phyloP scores from a whole-genome alignment of 805 yeast genomes.

The Wickerhamomyces chambardii region DNA sequence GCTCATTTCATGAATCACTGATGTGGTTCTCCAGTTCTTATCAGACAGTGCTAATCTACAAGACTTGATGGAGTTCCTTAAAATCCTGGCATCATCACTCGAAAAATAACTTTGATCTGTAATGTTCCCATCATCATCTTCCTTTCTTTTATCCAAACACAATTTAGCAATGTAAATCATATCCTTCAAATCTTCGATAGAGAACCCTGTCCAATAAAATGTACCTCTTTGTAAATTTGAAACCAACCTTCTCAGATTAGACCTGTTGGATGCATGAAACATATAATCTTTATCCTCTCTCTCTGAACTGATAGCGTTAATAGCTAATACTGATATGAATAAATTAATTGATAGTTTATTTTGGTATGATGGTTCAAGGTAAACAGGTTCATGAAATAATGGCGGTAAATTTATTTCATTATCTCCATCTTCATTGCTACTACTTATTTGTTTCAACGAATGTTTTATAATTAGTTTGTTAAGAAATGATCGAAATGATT shows the following conservation, averaged over 20 bases:
- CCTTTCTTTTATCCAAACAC: constrained; percentile 29
- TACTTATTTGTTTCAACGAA: constrained; percentile 38
- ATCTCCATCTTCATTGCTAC: too few relatives aligned
- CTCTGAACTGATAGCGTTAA: constrained; percentile 68
- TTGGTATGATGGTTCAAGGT: constrained; percentile 52
- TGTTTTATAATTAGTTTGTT: constrained; percentile 49
- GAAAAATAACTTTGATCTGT: constrained; percentile 23
- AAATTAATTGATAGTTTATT: constrained; percentile 54
- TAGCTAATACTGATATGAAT: constrained; percentile 59
- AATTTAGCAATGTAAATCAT: constrained; percentile 38
- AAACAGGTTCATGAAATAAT: constrained; percentile 47
- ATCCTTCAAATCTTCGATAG: constrained; percentile 45
- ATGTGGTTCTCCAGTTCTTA: constrained; percentile 46
- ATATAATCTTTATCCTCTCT: constrained; percentile 58
- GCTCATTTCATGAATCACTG: constrained; percentile 59
- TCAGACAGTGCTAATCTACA: constrained; percentile 43
- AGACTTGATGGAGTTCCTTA: constrained; percentile 32
- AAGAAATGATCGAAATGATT: constrained; percentile 32
- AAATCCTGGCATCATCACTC: constrained; percentile 27
- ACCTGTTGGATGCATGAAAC: constrained; percentile 54
- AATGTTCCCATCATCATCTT: constrained; percentile 14
- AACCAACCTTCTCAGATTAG: constrained; percentile 45
- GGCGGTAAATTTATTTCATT: constrained; percentile 48
- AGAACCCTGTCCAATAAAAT: constrained; percentile 70
- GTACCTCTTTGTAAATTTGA: constrained; percentile 59